Evolutionary conservation across 2,329 filamentous ascomycete species (phyloP), one percentile per base, ranked within the genome.

Genomic region (Volutella citrinella): DNA sequence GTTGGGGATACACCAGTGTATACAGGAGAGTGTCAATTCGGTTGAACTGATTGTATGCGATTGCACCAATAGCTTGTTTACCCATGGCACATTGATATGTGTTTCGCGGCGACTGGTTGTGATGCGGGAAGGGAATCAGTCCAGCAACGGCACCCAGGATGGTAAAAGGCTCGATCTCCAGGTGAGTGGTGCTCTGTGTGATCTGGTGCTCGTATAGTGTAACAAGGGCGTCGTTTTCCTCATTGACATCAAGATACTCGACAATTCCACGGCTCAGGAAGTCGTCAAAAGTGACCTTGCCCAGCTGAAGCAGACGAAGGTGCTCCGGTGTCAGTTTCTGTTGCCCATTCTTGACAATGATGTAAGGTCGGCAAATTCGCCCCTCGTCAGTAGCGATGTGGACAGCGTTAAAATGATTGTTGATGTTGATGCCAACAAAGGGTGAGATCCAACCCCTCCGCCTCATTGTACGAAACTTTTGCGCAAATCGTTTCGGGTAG

Each of bases 71-170:
- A 23, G 93, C 93, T 84, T 98, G 93, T 68, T 98, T 98, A 77
- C 93, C 93, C 93, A 98, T 98, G 66, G 93, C 93, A 67, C 91
- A 96, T 72, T 97, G 91, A 57, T 98, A 98, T 1, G 93, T 98
- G 60, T 98, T 98, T 74, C 93, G 78, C 9, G 93, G 93, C 12
- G 94, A 98, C 62, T 98, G 93, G 64, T 98, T 98, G 70, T 98
- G 93, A 61, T 98, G 93, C 8, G 93, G 93, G 56, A 97, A 98
- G 5, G 93, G 93, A 59, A 98, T 98, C 22, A 98, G 72, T 26
- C 93, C 93, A 23, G 93, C 93, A 17, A 98, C 93, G 28, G 93
- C 93, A 17, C 93, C 93, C 11, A 98, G 76, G 30, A 98, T 84
- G 3, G 93, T 98, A 57, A 98, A 98, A 0, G 94, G 94, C 59